Evolutionary conservation across 768 basidiomycete genomes (phyloP), one percentile per base, ranked within the genome.

Genomic region (Dioszegia aurantiaca): DNA sequence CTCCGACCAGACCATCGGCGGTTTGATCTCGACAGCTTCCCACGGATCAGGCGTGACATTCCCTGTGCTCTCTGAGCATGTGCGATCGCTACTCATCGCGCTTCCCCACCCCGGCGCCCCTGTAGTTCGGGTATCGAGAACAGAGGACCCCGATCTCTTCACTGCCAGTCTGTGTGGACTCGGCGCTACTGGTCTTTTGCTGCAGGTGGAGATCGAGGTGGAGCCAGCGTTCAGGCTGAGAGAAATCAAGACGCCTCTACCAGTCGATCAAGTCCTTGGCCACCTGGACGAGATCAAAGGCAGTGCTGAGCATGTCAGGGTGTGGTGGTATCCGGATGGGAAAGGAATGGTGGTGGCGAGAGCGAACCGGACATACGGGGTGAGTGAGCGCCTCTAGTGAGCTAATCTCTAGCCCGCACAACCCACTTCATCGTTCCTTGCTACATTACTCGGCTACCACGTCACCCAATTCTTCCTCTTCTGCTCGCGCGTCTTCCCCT

Each of bases 291-390:
- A 65, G 47, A 75, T 80, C 60, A 77, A 76, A 23, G 59, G 64
- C 41, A 77, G 84, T n/a, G 85, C 88, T 1, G 84, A 99, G 76
- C 90, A 95, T 73, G 88, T 89, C n/a, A 82, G 91, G 17, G 81
- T 91, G 17, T 95, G 90, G 89, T 99, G 93, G 93, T 94, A 86
- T 78, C 91, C 93, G 2, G 85, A 87, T 47, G 82, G 84, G 14
- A 86, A 86, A 58, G 77, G 78, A 31, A 81, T 94, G 47, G 83
- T 89, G 36, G 82, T 88, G 49, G 87, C 86, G 69, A 80, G 84
- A 62, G 82, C 86, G 30, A 82, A 89, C 77, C 83, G 92, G 59
- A 89, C 90, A 4, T 73, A 74, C 54, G 87, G 89, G 81, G 92
- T 93, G 76, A 69, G 82, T 72, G 6, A 10, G 19, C 9, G 2